Evolutionary conservation across 75 land plant genomes (phyloP), one percentile per base, ranked within the genome.

Genomic region (Picea sitchensis): DNA sequence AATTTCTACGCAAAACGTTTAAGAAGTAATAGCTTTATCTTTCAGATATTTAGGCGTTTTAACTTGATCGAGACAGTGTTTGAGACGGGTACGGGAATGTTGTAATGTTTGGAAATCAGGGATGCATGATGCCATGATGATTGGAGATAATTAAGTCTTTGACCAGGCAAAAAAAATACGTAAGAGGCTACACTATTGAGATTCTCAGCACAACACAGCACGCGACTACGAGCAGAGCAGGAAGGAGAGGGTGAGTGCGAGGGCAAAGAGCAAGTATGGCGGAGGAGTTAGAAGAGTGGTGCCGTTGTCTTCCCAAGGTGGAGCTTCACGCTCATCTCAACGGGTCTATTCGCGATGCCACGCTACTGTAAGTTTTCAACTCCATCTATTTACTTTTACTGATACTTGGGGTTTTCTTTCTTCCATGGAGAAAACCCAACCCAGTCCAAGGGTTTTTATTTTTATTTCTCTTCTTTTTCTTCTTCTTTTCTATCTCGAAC

Each of bases 311-410:
- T 79, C 99, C 99, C 1, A 97, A 97, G 83, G 73, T 97, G 11
- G 99, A 97, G 83, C 93, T 97, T 61, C 99, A 97, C 58, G 99
- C 99, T 60, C 99, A 97, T 76, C 98, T 95, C 84, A 97, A 97
- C 81, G 99, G 99, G 64, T 94, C 92, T 83, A 76, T 90, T 82
- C 88, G 99, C 64, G 80, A 90, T 84, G 81, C 99, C 65, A 97
- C 99, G 34, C 88, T 97, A 18, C 84, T 96, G 99, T 96, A 81
- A 68, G 84, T 21, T 56, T 58, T 41, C 26, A 59, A 61, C 61
- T 75, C 76, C 58, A 15, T 76, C 59, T 81, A 67, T 23, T 31
- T 14, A 21, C 31, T 69, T 62, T 18, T 67, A 56, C 59, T 34
- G 38, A 12, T 69, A 54, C 23, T 17, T 79, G 7, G 14, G 38